A percentile compares a stretch with the other conserved stretches of the same genome.
phyloP scores from a whole-genome alignment of 148 eudicot genomes.

The Vaccinium macrocarpon region DNA sequence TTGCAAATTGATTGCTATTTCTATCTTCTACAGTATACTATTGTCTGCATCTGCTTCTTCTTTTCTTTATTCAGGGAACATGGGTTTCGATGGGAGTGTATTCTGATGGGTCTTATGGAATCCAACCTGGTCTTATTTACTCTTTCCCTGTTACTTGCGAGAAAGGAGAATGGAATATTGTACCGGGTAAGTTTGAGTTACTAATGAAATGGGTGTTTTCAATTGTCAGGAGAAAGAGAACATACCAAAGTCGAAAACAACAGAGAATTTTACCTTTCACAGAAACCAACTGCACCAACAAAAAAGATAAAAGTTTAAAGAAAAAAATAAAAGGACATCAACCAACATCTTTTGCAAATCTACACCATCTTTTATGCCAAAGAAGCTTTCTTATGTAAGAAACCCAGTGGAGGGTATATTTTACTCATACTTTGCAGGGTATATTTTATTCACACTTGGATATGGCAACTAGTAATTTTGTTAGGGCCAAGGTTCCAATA shows the following conservation, averaged over 20 bases:
- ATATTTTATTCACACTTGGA: too few species aligned
- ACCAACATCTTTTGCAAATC: neutral
- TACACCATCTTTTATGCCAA: neutral
- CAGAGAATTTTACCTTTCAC: neutral
- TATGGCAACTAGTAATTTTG: neutral
- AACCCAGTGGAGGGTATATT: neutral
- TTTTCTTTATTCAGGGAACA: slow-evolving; percentile 42
- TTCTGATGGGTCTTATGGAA: slow-evolving; percentile 83
- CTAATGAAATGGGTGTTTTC: neutral
- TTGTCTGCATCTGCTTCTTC: neutral
- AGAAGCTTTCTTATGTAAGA: neutral
- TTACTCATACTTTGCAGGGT: neutral
- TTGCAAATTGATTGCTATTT: neutral
- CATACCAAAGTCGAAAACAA: neutral
- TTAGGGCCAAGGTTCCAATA: neutral
- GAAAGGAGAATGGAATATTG: slow-evolving; percentile 81
- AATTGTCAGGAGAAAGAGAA: neutral
- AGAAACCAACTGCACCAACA: neutral
- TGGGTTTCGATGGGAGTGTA: slow-evolving; percentile 96
- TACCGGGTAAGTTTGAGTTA: slow-evolving; percentile 50
- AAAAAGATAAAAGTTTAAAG: neutral
- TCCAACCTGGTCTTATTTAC: slow-evolving; percentile 66
- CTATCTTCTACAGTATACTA: neutral
- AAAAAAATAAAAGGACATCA: neutral
- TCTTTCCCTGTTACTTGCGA: slow-evolving; percentile 85